Evolutionary conservation across 805 yeast genomes (phyloP).

Genomic region (Saccharomyces jurei): DNA sequence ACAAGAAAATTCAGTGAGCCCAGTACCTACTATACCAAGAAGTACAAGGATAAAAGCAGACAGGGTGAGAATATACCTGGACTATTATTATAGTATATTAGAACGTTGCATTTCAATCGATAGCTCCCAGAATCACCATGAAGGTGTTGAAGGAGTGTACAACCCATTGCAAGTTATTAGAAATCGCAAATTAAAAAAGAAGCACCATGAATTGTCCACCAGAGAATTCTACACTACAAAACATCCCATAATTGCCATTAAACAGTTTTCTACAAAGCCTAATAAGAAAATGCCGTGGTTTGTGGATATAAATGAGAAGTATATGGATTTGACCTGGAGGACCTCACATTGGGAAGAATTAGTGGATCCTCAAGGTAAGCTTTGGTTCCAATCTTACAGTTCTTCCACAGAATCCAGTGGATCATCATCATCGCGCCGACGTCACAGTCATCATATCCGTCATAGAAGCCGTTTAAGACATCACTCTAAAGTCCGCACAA

Average conservation of each 20-base stretch:
- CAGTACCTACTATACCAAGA: constrained; percentile 8
- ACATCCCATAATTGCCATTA: constrained; percentile 50
- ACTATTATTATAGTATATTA: constrained; percentile 41
- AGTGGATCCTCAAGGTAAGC: constrained; percentile 21
- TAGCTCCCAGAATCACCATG: constrained; percentile 22
- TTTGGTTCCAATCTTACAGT: constrained; percentile 16
- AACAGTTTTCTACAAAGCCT: constrained; percentile 45
- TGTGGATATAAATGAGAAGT: constrained; percentile 49
- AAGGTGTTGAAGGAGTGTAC: constrained; percentile 58
- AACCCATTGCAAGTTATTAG: constrained; percentile 81
- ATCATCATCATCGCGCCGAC: neutral
- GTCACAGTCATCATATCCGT: neutral
- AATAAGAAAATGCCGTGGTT: constrained; percentile 53
- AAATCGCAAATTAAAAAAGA: constrained; percentile 52
- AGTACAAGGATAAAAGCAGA: constrained; percentile 25
- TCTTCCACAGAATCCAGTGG: neutral
- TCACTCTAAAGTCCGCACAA: neutral
- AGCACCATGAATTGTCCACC: constrained; percentile 37
- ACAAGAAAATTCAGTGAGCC: neutral
- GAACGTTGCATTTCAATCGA: constrained; percentile 34
- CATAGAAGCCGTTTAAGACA: neutral
- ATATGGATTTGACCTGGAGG: constrained; percentile 51
- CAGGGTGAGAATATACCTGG: constrained; percentile 32
- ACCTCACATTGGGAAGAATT: constrained; percentile 28
- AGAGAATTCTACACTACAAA: constrained; percentile 38